Conservation (phyloP, 495 filamentous ascomycete species). For the Hyphodiscus hymeniophilus region DNA sequence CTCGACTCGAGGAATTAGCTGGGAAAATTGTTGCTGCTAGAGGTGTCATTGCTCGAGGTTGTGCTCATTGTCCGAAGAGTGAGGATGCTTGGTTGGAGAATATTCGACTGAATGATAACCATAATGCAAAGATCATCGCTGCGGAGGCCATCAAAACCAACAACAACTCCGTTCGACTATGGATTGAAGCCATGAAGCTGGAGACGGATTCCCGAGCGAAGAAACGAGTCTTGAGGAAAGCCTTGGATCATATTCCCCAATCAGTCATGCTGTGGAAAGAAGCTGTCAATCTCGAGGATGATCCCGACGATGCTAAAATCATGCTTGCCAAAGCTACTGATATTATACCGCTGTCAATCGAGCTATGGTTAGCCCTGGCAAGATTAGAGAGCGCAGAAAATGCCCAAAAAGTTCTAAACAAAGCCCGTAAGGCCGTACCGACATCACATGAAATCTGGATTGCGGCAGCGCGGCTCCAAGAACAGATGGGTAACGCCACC, state of each 20-base stretch:
- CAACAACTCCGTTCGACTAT: slow-evolving; percentile 77
- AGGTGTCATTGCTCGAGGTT: slow-evolving; percentile 76
- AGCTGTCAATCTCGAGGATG: slow-evolving; percentile 91
- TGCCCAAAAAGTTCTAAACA: slow-evolving; percentile 90
- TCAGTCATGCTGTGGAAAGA: slow-evolving; percentile 96
- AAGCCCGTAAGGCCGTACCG: slow-evolving; percentile 85
- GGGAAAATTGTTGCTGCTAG: slow-evolving; percentile 83
- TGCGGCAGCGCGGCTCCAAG: slow-evolving; percentile 82
- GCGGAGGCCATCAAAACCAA: slow-evolving; percentile 88
- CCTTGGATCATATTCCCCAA: slow-evolving; percentile 80
- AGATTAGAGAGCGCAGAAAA: slow-evolving; percentile 82
- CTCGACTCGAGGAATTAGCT: slow-evolving; percentile 85
- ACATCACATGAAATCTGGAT: slow-evolving; percentile 95
- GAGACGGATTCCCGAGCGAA: slow-evolving; percentile 72
- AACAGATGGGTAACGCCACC: slow-evolving; percentile 56
- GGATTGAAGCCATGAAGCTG: slow-evolving; percentile 91
- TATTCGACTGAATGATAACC: slow-evolving; percentile 82
- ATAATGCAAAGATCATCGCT: slow-evolving; percentile 94
- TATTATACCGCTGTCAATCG: slow-evolving; percentile 84
- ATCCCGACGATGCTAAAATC: slow-evolving; percentile 74
- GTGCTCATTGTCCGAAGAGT: slow-evolving; percentile 83
- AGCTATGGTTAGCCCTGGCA: slow-evolving; percentile 90
- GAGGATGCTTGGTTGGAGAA: slow-evolving; percentile 95
- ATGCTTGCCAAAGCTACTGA: slow-evolving; percentile 90
- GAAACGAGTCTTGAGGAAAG: slow-evolving; percentile 84